phyloP scores from a whole-genome alignment of 2,329 filamentous ascomycete genomes.

The Calonectria fujianensis region DNA sequence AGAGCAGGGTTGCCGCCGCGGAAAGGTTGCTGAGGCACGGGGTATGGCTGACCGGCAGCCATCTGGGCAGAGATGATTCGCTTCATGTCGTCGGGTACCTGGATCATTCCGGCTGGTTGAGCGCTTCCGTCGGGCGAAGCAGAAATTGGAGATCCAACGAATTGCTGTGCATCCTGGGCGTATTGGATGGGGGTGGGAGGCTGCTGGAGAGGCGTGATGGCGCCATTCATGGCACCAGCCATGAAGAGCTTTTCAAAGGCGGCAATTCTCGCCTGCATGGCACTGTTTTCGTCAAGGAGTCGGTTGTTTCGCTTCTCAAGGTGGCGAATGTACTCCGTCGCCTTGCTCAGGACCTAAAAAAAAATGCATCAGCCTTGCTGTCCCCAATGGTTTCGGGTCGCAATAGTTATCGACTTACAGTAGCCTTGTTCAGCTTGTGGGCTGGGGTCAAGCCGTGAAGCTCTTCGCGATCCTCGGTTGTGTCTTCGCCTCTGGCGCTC shows the following conservation, averaged over 20 bases:
- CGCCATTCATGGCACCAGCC: slow-evolving; percentile 81
- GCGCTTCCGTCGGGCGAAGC: slow-evolving; percentile 64
- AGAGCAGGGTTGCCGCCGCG: slow-evolving; percentile 65
- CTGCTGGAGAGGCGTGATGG: slow-evolving; percentile 73
- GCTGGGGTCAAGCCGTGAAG: slow-evolving; percentile 85
- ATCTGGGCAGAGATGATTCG: slow-evolving; percentile 76
- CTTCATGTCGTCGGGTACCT: slow-evolving; percentile 80
- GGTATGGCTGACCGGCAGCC: slow-evolving; percentile 73
- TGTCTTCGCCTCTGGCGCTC: slow-evolving; percentile 79
- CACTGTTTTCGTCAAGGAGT: slow-evolving; percentile 86
- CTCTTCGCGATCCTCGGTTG: slow-evolving; percentile 85
- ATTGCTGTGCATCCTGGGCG: slow-evolving; percentile 65
- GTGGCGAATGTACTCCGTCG: slow-evolving; percentile 96
- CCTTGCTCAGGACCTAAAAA: slow-evolving; percentile 87
- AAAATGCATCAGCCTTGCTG: slow-evolving; percentile 32
- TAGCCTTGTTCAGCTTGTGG: slow-evolving; percentile 98
- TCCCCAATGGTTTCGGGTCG: not conserved
- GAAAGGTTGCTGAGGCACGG: slow-evolving; percentile 69
- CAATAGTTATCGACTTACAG: slow-evolving; percentile 67
- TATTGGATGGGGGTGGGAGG: slow-evolving; percentile 73
- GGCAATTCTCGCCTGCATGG: slow-evolving; percentile 85
- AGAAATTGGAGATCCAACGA: slow-evolving; percentile 66
- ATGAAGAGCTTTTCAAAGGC: slow-evolving; percentile 88
- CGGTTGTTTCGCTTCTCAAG: slow-evolving; percentile 92
- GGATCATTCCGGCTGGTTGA: slow-evolving; percentile 75